Evolutionary conservation across 352 stramenopile species (phyloP).

Genomic region (Globisporangium rhizosaccharum): DNA sequence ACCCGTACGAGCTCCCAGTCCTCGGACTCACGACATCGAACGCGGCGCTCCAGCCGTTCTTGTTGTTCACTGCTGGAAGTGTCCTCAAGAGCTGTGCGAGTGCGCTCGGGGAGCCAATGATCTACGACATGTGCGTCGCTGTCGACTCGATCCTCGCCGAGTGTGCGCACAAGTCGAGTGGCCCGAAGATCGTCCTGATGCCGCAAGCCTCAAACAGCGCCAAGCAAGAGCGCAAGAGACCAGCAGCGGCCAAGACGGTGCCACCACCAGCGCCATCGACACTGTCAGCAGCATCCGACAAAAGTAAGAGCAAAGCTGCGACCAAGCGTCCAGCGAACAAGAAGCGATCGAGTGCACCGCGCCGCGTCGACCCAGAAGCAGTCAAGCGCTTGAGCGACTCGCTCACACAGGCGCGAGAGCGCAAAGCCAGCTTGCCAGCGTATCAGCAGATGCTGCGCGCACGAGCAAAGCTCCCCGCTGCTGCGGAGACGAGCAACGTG

Average conservation of each 20-base stretch:
- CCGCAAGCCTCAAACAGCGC: conserved; percentile 4
- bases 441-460: conserved; percentile 60
- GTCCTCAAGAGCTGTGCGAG: conserved; percentile 45
- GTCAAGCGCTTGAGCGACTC: conserved; percentile 35
- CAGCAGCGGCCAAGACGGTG: background rate
- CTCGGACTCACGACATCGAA: conserved; percentile 43
- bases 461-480: conserved; percentile 54
- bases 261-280: background rate
- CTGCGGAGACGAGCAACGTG: conserved; percentile 49
- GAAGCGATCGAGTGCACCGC: conserved; percentile 6
- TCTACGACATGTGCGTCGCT: conserved; percentile 76
- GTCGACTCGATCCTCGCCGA: conserved; percentile 52
- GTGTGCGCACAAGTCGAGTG: conserved; percentile 17
- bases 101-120: conserved; percentile 65
- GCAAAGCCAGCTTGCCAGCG: conserved; percentile 30
- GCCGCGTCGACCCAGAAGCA: conserved; percentile 28
- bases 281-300: background rate
- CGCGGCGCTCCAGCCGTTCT: conserved; percentile 27
- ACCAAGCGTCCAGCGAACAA: conserved; percentile 8
- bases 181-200: conserved; percentile 30
- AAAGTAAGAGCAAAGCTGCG: conserved; percentile 17
- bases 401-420: conserved; percentile 25
- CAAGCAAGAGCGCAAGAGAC: background rate
- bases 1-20: conserved; percentile 74
- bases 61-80: conserved; percentile 39